These are phyloP conservation scores for Nepenthes alata DNA, from an alignment of 179 eudicot genomes.

Conservation along the genomic window DNA sequence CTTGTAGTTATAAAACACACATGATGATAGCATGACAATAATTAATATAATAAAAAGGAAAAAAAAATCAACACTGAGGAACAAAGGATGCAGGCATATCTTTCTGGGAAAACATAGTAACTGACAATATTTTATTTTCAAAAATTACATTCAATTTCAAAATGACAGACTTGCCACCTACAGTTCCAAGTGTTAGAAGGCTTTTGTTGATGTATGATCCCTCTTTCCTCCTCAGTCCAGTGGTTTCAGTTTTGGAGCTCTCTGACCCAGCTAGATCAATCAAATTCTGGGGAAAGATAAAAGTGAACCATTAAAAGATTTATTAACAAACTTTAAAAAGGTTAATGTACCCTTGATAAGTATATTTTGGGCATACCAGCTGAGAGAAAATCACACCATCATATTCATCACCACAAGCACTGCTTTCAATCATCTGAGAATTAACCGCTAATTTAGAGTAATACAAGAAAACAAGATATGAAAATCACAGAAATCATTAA, in stretches of 20 bases:
- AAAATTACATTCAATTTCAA: too few species aligned
- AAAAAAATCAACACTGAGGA: too few species aligned
- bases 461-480: too few species aligned
- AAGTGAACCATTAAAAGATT: background rate
- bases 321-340: background rate
- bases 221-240: constrained; percentile 89
- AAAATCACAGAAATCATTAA: too few species aligned
- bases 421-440: constrained; percentile 87
- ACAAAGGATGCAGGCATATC: too few species aligned
- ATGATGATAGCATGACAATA: background rate
- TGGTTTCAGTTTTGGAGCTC: constrained; percentile 96
- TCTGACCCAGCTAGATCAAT: constrained; percentile 97
- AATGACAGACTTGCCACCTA: too few species aligned
- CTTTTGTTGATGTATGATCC: constrained; percentile 96
- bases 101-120: too few species aligned
- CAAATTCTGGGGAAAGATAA: constrained; percentile 40
- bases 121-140: too few species aligned
- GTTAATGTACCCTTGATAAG: too few species aligned
- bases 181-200: constrained; percentile 90
- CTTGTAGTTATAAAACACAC: constrained; percentile 2
- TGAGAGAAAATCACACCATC: constrained; percentile 97
- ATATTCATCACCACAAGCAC: constrained; percentile 90
- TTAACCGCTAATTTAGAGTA: background rate
- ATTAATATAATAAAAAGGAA: too few species aligned
- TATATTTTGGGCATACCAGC: constrained; percentile 34